Conservation (phyloP, 768 basidiomycete genomes). For the Pilatotrama ljubarskyi region DNA sequence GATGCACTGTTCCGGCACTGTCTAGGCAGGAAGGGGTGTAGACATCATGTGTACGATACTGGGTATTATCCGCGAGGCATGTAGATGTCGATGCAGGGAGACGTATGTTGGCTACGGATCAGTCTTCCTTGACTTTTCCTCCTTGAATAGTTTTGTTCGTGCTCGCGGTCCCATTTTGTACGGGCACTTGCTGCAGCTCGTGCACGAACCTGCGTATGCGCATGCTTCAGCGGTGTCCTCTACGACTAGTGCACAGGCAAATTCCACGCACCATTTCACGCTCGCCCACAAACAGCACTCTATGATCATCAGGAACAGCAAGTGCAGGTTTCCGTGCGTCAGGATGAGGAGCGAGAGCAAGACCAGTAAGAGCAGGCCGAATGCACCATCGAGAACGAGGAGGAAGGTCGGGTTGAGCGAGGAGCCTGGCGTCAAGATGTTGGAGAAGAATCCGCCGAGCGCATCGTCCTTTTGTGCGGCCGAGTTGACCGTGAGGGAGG, state of each 20-base stretch:
- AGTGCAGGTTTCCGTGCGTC: conserved; percentile 66
- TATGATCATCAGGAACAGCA: conserved; percentile 65
- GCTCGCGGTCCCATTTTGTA: background rate
- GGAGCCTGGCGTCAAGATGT: conserved; percentile 72
- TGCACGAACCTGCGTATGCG: conserved; percentile 35
- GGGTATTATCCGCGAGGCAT: conserved; percentile 3
- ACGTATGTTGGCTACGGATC: too few species aligned
- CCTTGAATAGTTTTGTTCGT: background rate
- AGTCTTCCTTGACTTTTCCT: conserved; percentile 13
- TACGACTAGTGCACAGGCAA: background rate
- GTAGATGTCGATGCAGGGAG: too few species aligned
- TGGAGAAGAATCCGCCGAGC: conserved; percentile 43
- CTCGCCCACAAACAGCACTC: conserved; percentile 74
- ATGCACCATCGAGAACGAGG: conserved; percentile 59
- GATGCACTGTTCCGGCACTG: background rate
- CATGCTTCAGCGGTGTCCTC: conserved; percentile 8
- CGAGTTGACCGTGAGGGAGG: background rate
- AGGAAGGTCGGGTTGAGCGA: conserved; percentile 73
- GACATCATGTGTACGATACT: background rate
- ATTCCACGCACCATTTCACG: conserved; percentile 66
- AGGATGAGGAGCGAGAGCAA: conserved; percentile 58
- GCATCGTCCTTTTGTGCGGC: conserved; percentile 1
- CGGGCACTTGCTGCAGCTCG: conserved; percentile 25
- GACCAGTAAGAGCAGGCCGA: conserved; percentile 57
- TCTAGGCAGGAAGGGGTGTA: background rate